These are phyloP conservation scores for Lactarius evosmus DNA, from an alignment of 768 basidiomycete genomes.

Conservation along the genomic window DNA sequence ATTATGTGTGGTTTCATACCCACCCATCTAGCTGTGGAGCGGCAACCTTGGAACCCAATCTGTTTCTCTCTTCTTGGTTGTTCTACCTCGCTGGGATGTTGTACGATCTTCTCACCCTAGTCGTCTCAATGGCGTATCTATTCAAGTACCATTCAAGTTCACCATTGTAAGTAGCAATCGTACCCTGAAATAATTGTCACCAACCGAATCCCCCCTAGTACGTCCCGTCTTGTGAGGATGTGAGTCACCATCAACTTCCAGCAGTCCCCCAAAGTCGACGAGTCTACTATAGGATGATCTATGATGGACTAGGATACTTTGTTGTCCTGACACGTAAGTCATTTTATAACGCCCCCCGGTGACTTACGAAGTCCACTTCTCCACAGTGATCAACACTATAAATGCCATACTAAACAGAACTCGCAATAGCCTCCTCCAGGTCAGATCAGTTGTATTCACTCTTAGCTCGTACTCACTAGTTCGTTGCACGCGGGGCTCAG, in stretches of 20 bases:
- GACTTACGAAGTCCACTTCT: not conserved
- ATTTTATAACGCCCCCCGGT: not conserved
- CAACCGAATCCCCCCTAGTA: conserved; percentile 16
- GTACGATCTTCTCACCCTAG: conserved; percentile 53
- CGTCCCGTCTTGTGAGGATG: conserved; percentile 31
- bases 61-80: conserved; percentile 45
- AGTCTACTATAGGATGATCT: conserved; percentile 50
- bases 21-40: conserved; percentile 46
- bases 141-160: conserved; percentile 43
- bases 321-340: conserved; percentile 45
- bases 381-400: conserved; percentile 30
- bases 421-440: conserved; percentile 27
- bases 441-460: not conserved
- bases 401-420: conserved; percentile 31
- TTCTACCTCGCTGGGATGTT: conserved; percentile 57
- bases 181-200: not conserved
- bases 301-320: conserved; percentile 64
- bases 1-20: not conserved
- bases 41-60: conserved; percentile 31
- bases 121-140: conserved; percentile 51
- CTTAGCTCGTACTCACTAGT: not conserved
- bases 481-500: not conserved
- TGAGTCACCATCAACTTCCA: conserved; percentile 19
- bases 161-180: conserved; percentile 31
- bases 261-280: not conserved